Conservation (phyloP, 371 early-diverging fungal species). For the Mucor lusitanicus region DNA sequence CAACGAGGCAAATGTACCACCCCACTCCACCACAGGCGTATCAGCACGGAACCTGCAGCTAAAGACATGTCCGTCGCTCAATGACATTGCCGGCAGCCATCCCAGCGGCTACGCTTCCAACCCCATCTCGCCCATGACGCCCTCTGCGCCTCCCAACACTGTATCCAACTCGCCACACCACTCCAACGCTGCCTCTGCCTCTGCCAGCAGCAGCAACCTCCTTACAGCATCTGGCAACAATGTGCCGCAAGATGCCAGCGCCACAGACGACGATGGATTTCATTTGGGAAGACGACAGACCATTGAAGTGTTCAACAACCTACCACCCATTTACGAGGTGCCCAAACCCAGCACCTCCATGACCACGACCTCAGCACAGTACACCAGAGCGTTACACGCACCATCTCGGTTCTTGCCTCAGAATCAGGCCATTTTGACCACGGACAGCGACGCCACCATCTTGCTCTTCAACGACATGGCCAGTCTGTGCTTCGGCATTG, state of each 20-base stretch:
- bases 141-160: background rate
- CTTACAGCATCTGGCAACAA: background rate
- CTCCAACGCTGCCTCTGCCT: background rate
- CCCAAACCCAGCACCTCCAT: background rate
- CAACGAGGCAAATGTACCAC: background rate
- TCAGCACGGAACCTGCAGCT: background rate
- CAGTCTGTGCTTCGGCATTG: conserved; percentile 44
- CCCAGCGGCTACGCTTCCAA: background rate
- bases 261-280: conserved; percentile 10
- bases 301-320: conserved; percentile 12
- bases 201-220: background rate
- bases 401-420: conserved; percentile 56
- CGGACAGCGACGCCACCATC: conserved; percentile 41
- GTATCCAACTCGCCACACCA: background rate
- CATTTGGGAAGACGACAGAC: conserved; percentile 20
- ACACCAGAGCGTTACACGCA: conserved; percentile 37
- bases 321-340: conserved; percentile 28
- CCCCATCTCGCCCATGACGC: background rate
- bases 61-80: conserved; percentile 12
- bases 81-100: background rate
- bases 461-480: conserved; percentile 60
- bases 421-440: conserved; percentile 60
- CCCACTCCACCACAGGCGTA: background rate
- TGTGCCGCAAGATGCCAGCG: background rate
- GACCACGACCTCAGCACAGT: background rate